Evolutionary conservation across 176 grass and related monocot genomes (phyloP), one percentile per base, ranked within the genome.

Genomic region (Alloteropsis semialata): DNA sequence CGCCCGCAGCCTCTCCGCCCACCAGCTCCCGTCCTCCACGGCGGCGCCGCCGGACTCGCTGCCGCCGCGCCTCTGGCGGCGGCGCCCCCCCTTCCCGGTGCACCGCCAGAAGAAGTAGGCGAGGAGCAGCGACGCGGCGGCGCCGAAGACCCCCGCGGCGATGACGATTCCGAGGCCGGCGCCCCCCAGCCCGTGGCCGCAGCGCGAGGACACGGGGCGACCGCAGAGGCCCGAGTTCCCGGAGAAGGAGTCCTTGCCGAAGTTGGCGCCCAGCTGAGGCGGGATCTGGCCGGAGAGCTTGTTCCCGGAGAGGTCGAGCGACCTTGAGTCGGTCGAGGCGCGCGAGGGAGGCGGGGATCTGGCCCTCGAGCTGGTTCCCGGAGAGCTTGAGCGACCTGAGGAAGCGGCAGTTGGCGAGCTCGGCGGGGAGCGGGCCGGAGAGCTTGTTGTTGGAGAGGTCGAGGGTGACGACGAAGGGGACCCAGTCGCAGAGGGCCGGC

Each of bases 71-170:
- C 51, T 37, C 49, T 36, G 84, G 59, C 65, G 75, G 57, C 70
- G 80, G 78, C 82, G 79, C 0, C 82, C 77, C 83, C 85, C 56
- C 85, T 85, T 78, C 44, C 82, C 88, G 25, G 87, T 84, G 88
- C 88, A 98, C 22, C 89, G 91, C 89, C 93, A 98, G 70, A 95
- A 76, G 54, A 92, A 87, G 68, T 86, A 98, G 74, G 93, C 96
- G 48, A 98, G 89, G 45, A 86, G 74, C 18, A 98, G 83, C 25
- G 93, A 95, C 4, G 86, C 83, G 19, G 80, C 86, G 34, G 91
- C 96, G 18, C 96, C 96, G 65, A 98, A 93, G 67, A 95, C 92
- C 16, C 96, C 96, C 1, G 92, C 96, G 19, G 93, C 93, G 19
- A 98, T 86, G 33, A 95, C 88, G 69, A 95, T 93, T 42, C 86